Evolutionary conservation across 106 monocot genomes (phyloP).

Genomic region (Cymbidium sinense): DNA sequence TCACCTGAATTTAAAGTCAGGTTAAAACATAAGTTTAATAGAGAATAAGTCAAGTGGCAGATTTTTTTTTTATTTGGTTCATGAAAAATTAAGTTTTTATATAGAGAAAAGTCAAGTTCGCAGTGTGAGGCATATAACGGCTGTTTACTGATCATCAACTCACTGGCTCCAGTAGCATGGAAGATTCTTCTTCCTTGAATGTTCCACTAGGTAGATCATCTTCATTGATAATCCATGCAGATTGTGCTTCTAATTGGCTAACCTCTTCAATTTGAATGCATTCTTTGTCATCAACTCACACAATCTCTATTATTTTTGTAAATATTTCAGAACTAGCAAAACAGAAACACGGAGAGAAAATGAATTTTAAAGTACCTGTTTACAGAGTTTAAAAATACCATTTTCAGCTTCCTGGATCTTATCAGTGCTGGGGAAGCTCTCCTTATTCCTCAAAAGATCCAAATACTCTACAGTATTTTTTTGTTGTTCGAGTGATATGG

Average conservation of each 20-base stretch:
- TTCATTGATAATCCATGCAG: constrained; percentile 3
- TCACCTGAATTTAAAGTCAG: no score
- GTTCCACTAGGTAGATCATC: constrained; percentile 7
- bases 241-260: no score
- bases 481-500: no score
- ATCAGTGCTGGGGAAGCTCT: not conserved
- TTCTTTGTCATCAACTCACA: no score
- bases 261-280: constrained; percentile 2
- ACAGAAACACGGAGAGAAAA: not conserved
- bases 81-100: no score
- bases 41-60: no score
- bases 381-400: not conserved
- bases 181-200: constrained; percentile 15
- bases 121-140: not conserved
- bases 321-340: constrained; percentile 3
- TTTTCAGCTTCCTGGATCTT: not conserved
- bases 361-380: not conserved
- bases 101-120: no score
- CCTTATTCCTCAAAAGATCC: no score
- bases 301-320: constrained; percentile 12
- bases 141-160: not conserved
- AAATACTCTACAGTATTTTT: no score
- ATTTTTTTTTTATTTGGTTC: no score
- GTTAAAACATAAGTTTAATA: no score
- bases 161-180: constrained; percentile 19